Percentiles rank a stretch among this genome's conserved stretches.
Evolutionary conservation across 129 eudicot genomes (phyloP).

Genomic region (Tanacetum coccineum): DNA sequence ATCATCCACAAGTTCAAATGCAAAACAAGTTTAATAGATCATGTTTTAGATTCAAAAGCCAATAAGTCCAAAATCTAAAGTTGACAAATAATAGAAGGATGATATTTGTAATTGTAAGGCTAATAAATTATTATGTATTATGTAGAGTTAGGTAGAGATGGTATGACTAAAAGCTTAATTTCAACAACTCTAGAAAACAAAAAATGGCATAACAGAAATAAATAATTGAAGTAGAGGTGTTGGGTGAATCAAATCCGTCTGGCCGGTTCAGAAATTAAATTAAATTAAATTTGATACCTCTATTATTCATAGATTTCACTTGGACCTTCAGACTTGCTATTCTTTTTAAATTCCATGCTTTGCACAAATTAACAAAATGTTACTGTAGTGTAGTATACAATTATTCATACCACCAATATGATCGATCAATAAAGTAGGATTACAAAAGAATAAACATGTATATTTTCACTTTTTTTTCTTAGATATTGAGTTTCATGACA

Average conservation of each 20-base stretch:
- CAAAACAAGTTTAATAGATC: too few relatives aligned
- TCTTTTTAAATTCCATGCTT: not conserved
- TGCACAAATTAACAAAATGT: not conserved
- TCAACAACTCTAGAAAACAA: constrained; percentile 23
- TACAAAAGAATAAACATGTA: not conserved
- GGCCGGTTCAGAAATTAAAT: constrained; percentile 27
- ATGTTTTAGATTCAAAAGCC: too few relatives aligned
- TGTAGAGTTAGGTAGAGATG: constrained; percentile 28
- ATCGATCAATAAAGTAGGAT: not conserved
- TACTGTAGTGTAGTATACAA: not conserved
- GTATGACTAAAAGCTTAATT: constrained; percentile 23
- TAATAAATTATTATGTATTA: too few relatives aligned
- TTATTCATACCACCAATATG: not conserved
- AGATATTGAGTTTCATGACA: too few relatives aligned
- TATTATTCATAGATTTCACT: not conserved
- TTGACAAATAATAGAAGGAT: too few relatives aligned
- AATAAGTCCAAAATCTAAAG: too few relatives aligned
- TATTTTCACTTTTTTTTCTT: not conserved
- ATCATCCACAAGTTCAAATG: too few relatives aligned
- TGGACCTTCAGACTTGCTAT: not conserved
- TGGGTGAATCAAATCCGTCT: constrained; percentile 30
- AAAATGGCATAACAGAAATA: not conserved
- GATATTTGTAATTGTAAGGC: too few relatives aligned
- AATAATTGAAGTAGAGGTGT: constrained; percentile 8
- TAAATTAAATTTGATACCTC: too few relatives aligned